Evolutionary conservation across 176 grass and related monocot species (phyloP), one percentile per base, ranked within the genome.

Genomic region (Aegilops sharonensis): DNA sequence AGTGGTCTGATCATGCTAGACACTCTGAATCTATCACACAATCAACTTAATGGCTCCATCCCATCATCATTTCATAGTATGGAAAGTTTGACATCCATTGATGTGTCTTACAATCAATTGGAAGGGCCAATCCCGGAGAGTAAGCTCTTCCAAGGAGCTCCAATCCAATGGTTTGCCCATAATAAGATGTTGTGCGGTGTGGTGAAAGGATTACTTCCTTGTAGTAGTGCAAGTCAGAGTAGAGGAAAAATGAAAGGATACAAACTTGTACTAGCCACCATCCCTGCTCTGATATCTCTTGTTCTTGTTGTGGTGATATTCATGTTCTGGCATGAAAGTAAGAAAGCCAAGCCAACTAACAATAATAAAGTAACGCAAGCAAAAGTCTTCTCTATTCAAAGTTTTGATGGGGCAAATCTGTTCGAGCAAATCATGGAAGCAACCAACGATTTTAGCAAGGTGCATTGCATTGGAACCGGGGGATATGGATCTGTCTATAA

Each of bases 261-360:
- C 3, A 68, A 8, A 34, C 5, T 68, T 34, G 30, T 35, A 35
- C 6, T 68, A 8, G 29, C 6, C 14, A 68, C 0, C 0, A 1
- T 34, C 9, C 14, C 6, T 3, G 1, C 14, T 0, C 1, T 34
- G 0, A 17, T 35, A 2, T 34, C 5, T 9, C 3, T 68, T 68
- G 6, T 35, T 35, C 1, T 68, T 34, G 1, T 68, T 35, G 6
- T 1, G 0, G 7, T 8, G 14, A 4, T 68, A 4, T 18, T 32
- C 6, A 17, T 4, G 14, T 32, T 9, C 0, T 1, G 13, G 0
- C 14, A 8, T 32, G 6, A 7, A 34, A 67, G 2, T 0, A 17
- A 15, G 13, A 34, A 18, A 2, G 0, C 6, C 13, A 67, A 2
- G 0, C 5, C 2, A 18, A 32, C 3, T 4, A 7, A 68, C 14